Conservation (phyloP, 2,329 filamentous ascomycete species). For the Colletotrichum somersetense region DNA sequence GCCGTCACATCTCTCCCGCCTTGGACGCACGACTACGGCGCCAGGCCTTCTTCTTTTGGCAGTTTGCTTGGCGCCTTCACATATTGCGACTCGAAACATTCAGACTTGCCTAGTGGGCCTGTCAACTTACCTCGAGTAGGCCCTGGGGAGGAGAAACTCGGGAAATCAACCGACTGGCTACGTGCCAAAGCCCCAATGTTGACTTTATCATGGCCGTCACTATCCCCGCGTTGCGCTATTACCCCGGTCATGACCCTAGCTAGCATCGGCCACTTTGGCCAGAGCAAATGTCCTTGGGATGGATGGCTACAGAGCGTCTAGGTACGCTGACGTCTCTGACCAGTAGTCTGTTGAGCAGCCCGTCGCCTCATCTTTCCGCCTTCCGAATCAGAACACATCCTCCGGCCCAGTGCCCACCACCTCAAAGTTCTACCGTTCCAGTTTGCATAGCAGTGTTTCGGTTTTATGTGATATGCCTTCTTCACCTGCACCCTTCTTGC, state of each 20-base stretch:
- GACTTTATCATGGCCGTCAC: constrained; percentile 31
- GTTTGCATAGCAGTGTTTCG: constrained; percentile 39
- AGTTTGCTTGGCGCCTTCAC: constrained; percentile 2
- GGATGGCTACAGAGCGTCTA: constrained; percentile 15
- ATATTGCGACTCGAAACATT: not conserved
- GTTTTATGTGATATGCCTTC: constrained; percentile 25
- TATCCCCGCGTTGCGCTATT: constrained; percentile 12
- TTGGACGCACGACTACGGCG: not conserved
- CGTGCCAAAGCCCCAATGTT: not conserved
- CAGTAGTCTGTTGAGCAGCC: not conserved
- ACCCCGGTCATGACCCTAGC: constrained; percentile 24
- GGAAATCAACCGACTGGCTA: not conserved
- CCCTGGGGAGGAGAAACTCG: no score
- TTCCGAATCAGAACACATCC: constrained; percentile 38
- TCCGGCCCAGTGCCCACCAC: constrained; percentile 29
- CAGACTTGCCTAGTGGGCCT: not conserved
- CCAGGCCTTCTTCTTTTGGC: not conserved
- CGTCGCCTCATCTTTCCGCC: constrained; percentile 23
- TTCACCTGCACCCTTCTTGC: constrained; percentile 16
- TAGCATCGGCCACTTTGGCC: constrained; percentile 21
- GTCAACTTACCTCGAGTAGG: not conserved
- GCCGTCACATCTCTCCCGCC: not conserved
- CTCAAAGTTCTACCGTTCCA: constrained; percentile 30
- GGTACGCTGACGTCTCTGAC: not conserved
- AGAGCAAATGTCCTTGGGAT: constrained; percentile 11